These are phyloP conservation scores for Neurospora hispaniola DNA, from an alignment of 495 filamentous ascomycete species.

Conservation along the genomic window DNA sequence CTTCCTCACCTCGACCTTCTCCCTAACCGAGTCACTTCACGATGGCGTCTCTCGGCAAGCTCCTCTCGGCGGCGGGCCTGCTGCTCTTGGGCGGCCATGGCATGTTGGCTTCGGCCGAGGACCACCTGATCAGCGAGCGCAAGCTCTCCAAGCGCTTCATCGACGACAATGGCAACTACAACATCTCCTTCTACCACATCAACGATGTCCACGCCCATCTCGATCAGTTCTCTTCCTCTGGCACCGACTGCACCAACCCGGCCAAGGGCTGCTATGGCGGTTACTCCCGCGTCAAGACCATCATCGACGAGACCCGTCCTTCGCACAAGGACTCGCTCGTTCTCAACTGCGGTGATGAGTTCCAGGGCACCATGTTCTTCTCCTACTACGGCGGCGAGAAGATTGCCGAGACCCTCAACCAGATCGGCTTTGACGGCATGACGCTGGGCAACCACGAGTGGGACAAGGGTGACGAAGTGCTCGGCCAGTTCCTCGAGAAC, in stretches of 20 bases:
- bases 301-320: constrained; percentile 39
- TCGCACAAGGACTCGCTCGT: constrained; percentile 42
- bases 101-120: constrained; percentile 11
- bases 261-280: constrained; percentile 47
- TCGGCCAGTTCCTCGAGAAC: constrained; percentile 43
- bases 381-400: constrained; percentile 49
- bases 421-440: constrained; percentile 48
- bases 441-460: constrained; percentile 53
- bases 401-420: constrained; percentile 50
- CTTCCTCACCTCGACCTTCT: neutral
- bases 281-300: constrained; percentile 43
- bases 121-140: constrained; percentile 30
- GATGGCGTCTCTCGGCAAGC: constrained; percentile 3
- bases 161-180: constrained; percentile 41
- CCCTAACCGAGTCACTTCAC: neutral
- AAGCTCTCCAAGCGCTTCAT: constrained; percentile 38
- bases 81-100: neutral
- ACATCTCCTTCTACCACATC: constrained; percentile 52
- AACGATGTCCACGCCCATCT: constrained; percentile 54
- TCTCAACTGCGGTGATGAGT: constrained; percentile 49
- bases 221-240: constrained; percentile 44
- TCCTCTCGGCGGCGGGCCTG: constrained; percentile 3
- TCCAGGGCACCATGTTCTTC: constrained; percentile 52
- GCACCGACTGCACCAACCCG: constrained; percentile 42
- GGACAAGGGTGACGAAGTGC: constrained; percentile 39